Evolutionary conservation across 306 rosid species (phyloP).

Genomic region (Castanea crenata): DNA sequence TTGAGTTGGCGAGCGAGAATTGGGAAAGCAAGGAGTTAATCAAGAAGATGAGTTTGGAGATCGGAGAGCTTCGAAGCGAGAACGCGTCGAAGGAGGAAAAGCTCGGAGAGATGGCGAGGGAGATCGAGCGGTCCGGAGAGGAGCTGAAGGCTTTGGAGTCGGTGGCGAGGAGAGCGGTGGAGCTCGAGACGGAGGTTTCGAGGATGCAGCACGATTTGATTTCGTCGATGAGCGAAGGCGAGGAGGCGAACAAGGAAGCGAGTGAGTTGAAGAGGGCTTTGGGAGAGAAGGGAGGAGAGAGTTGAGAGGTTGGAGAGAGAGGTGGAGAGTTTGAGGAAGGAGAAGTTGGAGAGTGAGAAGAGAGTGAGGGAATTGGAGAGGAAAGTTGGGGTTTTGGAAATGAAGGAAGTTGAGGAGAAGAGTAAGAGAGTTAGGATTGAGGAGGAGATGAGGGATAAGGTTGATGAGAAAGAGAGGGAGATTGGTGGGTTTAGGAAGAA

Average conservation of each 20-base stretch:
- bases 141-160: conserved; percentile 37
- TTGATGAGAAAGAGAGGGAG: conserved; percentile 67
- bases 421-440: conserved; percentile 73
- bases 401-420: conserved; percentile 82
- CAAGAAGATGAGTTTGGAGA: conserved; percentile 43
- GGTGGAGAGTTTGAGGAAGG: conserved; percentile 49
- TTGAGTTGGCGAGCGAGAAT: conserved; percentile 42
- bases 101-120: conserved; percentile 47
- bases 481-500: conserved; percentile 33
- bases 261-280: conserved; percentile 45
- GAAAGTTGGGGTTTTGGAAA: conserved; percentile 68
- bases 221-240: conserved; percentile 39
- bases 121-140: conserved; percentile 41
- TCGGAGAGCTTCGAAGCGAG: conserved; percentile 40
- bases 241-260: conserved; percentile 45
- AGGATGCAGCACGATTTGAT: conserved; percentile 78
- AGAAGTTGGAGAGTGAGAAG: conserved; percentile 49
- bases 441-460: conserved; percentile 71
- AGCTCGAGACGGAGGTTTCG: conserved; percentile 67
- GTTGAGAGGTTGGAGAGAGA: conserved; percentile 53
- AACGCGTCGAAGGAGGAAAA: conserved; percentile 42
- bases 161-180: conserved; percentile 62
- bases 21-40: conserved; percentile 43
- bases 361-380: conserved; percentile 82
- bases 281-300: conserved; percentile 49